Evolutionary conservation across 331 rosid genomes (phyloP), one percentile per base, ranked within the genome.

Genomic region (Cucumis variabilis): DNA sequence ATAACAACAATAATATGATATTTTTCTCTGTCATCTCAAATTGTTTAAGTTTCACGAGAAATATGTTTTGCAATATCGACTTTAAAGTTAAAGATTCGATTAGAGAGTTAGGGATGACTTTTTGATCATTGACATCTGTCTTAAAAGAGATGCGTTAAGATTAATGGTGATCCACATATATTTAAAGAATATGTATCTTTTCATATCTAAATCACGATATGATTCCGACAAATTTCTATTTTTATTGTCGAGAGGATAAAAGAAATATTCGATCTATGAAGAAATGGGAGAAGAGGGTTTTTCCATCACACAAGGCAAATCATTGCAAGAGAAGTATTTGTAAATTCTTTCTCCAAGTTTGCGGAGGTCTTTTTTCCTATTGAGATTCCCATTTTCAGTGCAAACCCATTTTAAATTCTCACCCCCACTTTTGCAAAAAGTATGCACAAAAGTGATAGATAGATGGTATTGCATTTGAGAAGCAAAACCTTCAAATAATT

Each of bases 311-410:
- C 66, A n/a, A 77, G 9, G 19, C 21, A 48, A 50, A 25, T 28
- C 27, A 9, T 81, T 53, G 19, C 4, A 24, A 63, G n/a, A 30
- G 17, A 30, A 27, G 11, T 62, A 5, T 19, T 82, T 21, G 8
- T 60, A 60, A 33, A 78, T 50, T 77, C 60, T 19, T 19, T 24
- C 5, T 28, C 25, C 63, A 53, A 80, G 19, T 53, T 55, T 55
- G 65, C 24, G 25, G 25, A 25, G 44, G 27, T 79, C 69, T 25
- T 7, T 51, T 30, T 60, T 62, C 63, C 33, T 5, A 81, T 19
- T 5, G 28, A 62, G 23, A 82, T 82, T 63, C 86, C 71, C 55
- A 62, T 82, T 82, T 82, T 62, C 58, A 28, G 85, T 60, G 72
- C 33, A 62, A 82, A 82, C 69, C 71, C 30, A 82, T 3, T 30